A percentile compares a stretch with the other conserved stretches of the same genome.
Conservation (phyloP, 1,284 basidiomycete species). For the Moesziomyces sp. region DNA sequence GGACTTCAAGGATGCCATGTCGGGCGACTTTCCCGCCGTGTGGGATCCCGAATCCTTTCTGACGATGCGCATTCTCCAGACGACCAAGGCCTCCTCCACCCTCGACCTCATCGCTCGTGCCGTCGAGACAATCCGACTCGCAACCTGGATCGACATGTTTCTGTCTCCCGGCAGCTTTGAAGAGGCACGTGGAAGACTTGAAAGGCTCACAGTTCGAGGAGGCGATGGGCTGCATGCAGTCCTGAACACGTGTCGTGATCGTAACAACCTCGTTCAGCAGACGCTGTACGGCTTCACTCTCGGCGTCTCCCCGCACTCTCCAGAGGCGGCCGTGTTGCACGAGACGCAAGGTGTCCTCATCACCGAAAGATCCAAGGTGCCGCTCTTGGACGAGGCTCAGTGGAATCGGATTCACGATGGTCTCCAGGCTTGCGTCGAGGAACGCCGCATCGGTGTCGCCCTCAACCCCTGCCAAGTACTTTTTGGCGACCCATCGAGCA, state of each 20-base stretch:
- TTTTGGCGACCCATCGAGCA: neutral
- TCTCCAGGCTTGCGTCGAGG: neutral
- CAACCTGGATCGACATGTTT: slow-evolving; percentile 26
- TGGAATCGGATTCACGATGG: neutral
- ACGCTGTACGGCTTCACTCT: slow-evolving; percentile 5
- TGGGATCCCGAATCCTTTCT: slow-evolving; percentile 41
- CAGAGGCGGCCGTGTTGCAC: neutral
- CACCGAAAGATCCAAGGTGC: neutral
- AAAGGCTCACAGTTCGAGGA: slow-evolving; percentile 8
- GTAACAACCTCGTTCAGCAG: neutral
- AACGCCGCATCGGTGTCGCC: neutral
- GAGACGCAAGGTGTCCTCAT: neutral
- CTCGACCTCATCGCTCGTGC: slow-evolving; percentile 17
- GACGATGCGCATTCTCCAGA: slow-evolving; percentile 14
- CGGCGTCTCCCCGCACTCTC: neutral
- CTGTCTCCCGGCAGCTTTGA: slow-evolving; percentile 1
- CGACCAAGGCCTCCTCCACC: slow-evolving; percentile 10
- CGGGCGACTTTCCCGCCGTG: slow-evolving; percentile 22
- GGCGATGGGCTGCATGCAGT: slow-evolving; percentile 1
- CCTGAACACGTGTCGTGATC: neutral
- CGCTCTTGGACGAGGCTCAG: neutral
- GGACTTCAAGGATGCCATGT: slow-evolving; percentile 32
- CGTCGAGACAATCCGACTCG: slow-evolving; percentile 27
- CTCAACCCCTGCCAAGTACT: too few species aligned
- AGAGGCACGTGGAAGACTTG: neutral